Conservation (phyloP, 1,284 basidiomycete species). For the Fistulinella staudtii region DNA sequence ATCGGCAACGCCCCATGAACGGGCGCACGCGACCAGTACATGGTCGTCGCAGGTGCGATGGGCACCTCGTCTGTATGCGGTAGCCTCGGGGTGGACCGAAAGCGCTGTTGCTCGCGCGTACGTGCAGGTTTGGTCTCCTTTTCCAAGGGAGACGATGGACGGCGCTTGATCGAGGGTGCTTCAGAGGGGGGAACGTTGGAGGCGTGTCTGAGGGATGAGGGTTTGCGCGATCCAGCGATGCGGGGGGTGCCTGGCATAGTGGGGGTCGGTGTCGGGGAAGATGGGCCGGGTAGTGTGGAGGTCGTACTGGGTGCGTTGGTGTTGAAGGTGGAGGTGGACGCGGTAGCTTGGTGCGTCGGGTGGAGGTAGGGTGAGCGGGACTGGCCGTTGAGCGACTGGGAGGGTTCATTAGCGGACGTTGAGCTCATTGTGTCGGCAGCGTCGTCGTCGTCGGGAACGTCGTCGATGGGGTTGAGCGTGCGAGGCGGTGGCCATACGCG, state of each 20-base stretch:
- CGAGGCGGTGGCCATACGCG: slow-evolving; percentile 20
- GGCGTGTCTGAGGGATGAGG: slow-evolving; percentile 27
- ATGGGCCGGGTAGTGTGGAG: background rate
- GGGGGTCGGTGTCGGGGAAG: slow-evolving; percentile 6
- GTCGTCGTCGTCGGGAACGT: slow-evolving; percentile 27
- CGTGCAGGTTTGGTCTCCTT: slow-evolving; percentile 24
- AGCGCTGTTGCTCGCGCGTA: slow-evolving; percentile 29
- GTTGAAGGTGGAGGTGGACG: slow-evolving; percentile 30
- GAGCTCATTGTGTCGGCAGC: slow-evolving; percentile 23
- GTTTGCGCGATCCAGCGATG: slow-evolving; percentile 24
- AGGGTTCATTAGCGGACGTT: slow-evolving; percentile 11
- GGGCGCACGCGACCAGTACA: slow-evolving; percentile 87
- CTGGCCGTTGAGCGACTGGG: background rate
- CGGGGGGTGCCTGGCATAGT: slow-evolving; percentile 27
- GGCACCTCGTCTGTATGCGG: slow-evolving; percentile 55
- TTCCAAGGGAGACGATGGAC: slow-evolving; percentile 27
- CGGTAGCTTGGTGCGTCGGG: slow-evolving; percentile 29
- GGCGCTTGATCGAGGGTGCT: slow-evolving; percentile 19
- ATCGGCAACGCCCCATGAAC: slow-evolving; percentile 74
- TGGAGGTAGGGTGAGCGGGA: slow-evolving; percentile 30
- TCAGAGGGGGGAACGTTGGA: slow-evolving; percentile 20
- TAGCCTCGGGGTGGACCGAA: slow-evolving; percentile 47
- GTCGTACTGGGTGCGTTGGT: background rate
- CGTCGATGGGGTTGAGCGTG: background rate
- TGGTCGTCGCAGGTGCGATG: slow-evolving; percentile 53